Base-by-base conservation (phyloP, 1,139 yeast species). In the Schizosaccharomyces versatilis region DNA sequence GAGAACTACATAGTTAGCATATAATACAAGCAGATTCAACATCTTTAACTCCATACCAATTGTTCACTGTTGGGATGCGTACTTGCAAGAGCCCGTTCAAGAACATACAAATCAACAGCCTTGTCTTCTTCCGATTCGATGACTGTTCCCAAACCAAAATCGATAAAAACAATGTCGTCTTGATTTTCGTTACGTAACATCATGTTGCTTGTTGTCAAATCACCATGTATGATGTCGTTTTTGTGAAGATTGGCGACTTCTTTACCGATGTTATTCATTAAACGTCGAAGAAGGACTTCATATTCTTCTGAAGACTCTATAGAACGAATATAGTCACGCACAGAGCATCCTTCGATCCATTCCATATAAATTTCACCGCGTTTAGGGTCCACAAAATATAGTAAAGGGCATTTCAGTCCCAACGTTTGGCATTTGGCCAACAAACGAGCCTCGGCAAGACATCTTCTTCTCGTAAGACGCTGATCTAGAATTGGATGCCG, bases 341-440 rank as follows among this genome's bases (percentile, higher is more conserved):
- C 52, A 15, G 54, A 49, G 40, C 52, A 52, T 10, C 75, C 74
- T 10, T 59, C 86, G 17, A 88, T 67, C 60, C 70, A 74, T 62
- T 85, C 94, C 90, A 90, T 84, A 94, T 94, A 88, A 41, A 90
- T 77, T 53, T 84, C 69, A 0, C 97, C 98, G 59, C 78, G 75
- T 51, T 73, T 67, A n/a, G 79, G 77, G 67, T 90, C 96, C 12
- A 81, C 75, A 61, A 80, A 81, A 32, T 83, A 70, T 48, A 90
- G 66, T 53, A 73, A 67, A 0, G 98, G 98, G 1, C 81, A 81
- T 9, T 71, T 69, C 32, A 90, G 72, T 0, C 79, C 81, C 3
- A 77, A 62, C 60, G 68, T 70, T 12, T 70, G 68, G 53, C 90
- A 69, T 62, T 77, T 81, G 56, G 76, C 73, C 69, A 90, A 69